Evolutionary conservation across 768 basidiomycete genomes (phyloP).

Genomic region (Suillus occidentalis): DNA sequence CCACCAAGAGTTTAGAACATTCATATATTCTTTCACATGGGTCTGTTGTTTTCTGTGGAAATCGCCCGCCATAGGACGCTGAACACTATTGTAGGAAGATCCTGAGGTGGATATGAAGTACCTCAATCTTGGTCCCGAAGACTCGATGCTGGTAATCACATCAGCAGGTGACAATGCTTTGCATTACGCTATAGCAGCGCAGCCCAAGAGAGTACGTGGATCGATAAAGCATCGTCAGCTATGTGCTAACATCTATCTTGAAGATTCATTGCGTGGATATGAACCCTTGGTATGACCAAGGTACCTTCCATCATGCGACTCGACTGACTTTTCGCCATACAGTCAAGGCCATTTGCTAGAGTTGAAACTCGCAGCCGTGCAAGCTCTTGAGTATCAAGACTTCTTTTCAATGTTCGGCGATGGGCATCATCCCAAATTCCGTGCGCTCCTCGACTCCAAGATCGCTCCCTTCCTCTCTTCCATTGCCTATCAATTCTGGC

Average conservation of each 20-base stretch:
- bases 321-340: conserved; percentile 4
- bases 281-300: conserved; percentile 53
- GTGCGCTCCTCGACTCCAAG: conserved; percentile 54
- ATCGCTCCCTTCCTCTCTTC: conserved; percentile 71
- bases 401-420: conserved; percentile 69
- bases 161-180: conserved; percentile 80
- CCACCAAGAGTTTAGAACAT: conserved; percentile 65
- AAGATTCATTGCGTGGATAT: conserved; percentile 73
- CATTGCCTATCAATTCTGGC: conserved; percentile 77
- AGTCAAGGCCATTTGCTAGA: conserved; percentile 79
- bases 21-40: conserved; percentile 67
- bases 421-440: conserved; percentile 61
- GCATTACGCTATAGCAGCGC: conserved; percentile 71
- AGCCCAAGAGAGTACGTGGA: conserved; percentile 48
- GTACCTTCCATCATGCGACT: background rate
- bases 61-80: conserved; percentile 5
- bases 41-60: conserved; percentile 25
- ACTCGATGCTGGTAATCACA: conserved; percentile 73
- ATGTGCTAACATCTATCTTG: conserved; percentile 2
- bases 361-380: conserved; percentile 70
- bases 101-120: conserved; percentile 71
- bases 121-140: conserved; percentile 55
- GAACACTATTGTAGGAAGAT: conserved; percentile 51
- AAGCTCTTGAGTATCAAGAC: conserved; percentile 54
- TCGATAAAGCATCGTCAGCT: background rate